Conservation (phyloP, 2,329 filamentous ascomycete species). For the Paraconiothyrium brasiliense region DNA sequence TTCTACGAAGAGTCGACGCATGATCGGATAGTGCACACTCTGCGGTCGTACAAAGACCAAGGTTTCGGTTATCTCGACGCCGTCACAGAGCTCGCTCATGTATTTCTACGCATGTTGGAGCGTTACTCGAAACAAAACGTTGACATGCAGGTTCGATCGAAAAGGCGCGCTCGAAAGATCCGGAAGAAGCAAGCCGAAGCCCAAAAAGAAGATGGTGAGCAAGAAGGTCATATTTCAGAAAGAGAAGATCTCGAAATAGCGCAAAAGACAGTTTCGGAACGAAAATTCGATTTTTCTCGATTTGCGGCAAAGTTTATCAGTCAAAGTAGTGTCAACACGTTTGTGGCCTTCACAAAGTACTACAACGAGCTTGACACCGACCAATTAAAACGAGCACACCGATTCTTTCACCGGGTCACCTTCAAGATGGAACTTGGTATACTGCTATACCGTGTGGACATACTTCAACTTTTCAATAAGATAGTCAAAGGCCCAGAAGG, state of each 20-base stretch:
- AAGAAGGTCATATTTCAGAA: slow-evolving; percentile 65
- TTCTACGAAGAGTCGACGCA: slow-evolving; percentile 98
- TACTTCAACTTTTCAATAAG: slow-evolving; percentile 84
- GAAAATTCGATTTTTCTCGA: slow-evolving; percentile 91
- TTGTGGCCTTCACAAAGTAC: slow-evolving; percentile 79
- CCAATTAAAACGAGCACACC: slow-evolving; percentile 90
- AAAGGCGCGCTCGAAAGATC: slow-evolving; percentile 76
- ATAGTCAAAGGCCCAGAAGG: slow-evolving; percentile 91
- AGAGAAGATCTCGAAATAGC: slow-evolving; percentile 76
- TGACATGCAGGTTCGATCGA: slow-evolving; percentile 90
- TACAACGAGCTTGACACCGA: slow-evolving; percentile 81
- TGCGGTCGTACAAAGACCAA: slow-evolving; percentile 90
- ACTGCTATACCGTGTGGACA: slow-evolving; percentile 89
- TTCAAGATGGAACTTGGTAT: slow-evolving; percentile 95
- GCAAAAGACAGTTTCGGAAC: slow-evolving; percentile 77
- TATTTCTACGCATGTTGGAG: slow-evolving; percentile 91
- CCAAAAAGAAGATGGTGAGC: slow-evolving; percentile 60
- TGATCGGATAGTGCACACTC: slow-evolving; percentile 81
- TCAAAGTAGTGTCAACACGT: slow-evolving; percentile 88
- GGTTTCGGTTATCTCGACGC: slow-evolving; percentile 93
- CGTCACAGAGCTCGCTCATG: slow-evolving; percentile 87
- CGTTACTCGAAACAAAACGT: slow-evolving; percentile 93
- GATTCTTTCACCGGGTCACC: slow-evolving; percentile 91
- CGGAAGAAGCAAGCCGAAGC: slow-evolving; percentile 67
- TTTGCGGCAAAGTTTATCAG: slow-evolving; percentile 84